Evolutionary conservation across 805 yeast species (phyloP).

Genomic region (Ogataea paradorogensis): DNA sequence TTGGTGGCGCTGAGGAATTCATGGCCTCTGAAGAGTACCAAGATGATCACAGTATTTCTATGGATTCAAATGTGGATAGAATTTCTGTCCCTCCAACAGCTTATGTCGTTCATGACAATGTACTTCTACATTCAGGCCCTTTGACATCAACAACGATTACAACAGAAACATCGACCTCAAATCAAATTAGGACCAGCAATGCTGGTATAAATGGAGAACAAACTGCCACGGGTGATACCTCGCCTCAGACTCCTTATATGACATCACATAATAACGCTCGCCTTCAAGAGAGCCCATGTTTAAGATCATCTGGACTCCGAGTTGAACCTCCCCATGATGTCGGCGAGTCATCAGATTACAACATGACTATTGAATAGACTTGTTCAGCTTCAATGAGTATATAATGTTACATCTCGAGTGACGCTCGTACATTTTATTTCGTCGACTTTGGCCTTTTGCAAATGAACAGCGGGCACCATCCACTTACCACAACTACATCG

Average conservation of each 20-base stretch:
- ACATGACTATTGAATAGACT: constrained; percentile 30
- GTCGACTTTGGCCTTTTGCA: constrained; percentile 81
- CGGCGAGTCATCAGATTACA: constrained; percentile 26
- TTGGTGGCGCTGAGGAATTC: constrained; percentile 26
- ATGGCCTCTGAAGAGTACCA: constrained; percentile 40
- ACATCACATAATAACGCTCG: constrained; percentile 5
- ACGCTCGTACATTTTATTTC: constrained; percentile 35
- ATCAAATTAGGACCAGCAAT: constrained; percentile 8
- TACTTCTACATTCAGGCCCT: constrained; percentile 15
- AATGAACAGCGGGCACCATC: constrained; percentile 88
- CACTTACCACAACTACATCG: constrained; percentile 93
- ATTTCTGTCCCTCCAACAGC: constrained; percentile 8
- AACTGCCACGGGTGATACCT: constrained; percentile 18
- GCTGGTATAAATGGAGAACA: constrained; percentile 7
- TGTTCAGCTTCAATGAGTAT: neutral
- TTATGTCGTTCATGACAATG: constrained; percentile 6
- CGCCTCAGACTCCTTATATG: constrained; percentile 21
- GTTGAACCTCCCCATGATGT: constrained; percentile 14
- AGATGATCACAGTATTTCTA: constrained; percentile 32
- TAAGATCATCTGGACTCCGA: constrained; percentile 15
- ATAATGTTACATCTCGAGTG: neutral
- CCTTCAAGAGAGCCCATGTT: constrained; percentile 15
- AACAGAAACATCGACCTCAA: constrained; percentile 12
- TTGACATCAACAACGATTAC: constrained; percentile 15
- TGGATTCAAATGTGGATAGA: constrained; percentile 17